A percentile compares a stretch with the other conserved stretches of the same genome.
phyloP scores from a whole-genome alignment of 148 eudicot species.

The Vaccinium macrocarpon region DNA sequence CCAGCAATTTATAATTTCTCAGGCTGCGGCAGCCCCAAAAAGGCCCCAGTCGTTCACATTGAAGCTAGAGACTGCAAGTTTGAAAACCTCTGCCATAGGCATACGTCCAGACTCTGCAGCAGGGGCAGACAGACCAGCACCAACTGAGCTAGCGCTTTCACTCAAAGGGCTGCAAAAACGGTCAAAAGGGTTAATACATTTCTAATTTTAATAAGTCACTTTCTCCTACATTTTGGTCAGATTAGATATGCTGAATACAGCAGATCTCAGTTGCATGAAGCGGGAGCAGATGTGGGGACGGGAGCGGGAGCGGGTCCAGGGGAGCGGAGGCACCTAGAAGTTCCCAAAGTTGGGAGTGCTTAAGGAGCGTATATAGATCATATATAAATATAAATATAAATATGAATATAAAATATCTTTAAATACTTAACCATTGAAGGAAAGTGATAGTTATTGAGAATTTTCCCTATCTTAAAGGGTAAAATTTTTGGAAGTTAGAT shows the following conservation, averaged over 20 bases:
- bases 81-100: conserved; percentile 76
- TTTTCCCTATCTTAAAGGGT: too few species aligned
- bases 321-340: too few species aligned
- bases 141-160: conserved; percentile 76
- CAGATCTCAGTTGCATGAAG: too few species aligned
- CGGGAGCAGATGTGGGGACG: too few species aligned
- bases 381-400: too few species aligned
- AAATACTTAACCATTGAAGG: too few species aligned
- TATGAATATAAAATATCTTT: too few species aligned
- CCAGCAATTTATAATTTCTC: conserved; percentile 11
- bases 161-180: conserved; percentile 64
- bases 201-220: neutral
- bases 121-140: conserved; percentile 70
- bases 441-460: too few species aligned
- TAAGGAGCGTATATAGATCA: too few species aligned
- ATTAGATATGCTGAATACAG: neutral
- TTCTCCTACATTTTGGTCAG: neutral
- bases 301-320: too few species aligned
- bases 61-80: conserved; percentile 68
- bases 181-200: neutral
- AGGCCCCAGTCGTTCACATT: conserved; percentile 85
- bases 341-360: too few species aligned
- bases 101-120: conserved; percentile 69
- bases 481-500: too few species aligned
- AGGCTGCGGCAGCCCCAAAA: conserved; percentile 43